Evolutionary conservation across 2,329 filamentous ascomycete species (phyloP), one percentile per base, ranked within the genome.

Genomic region (Diaporthe nobilis): DNA sequence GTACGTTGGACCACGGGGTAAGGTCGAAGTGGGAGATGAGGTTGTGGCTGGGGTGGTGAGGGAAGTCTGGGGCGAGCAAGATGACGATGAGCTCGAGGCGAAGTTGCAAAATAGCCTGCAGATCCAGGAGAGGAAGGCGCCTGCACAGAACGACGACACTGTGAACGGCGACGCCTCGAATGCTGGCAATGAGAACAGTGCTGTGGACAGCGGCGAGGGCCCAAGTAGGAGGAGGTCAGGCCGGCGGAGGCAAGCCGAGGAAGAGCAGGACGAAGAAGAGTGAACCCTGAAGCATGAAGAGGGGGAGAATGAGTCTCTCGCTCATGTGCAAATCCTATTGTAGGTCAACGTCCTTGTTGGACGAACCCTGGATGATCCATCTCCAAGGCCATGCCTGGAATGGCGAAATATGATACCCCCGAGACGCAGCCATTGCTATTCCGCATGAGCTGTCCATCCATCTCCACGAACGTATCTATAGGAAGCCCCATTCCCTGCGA

Each of bases 1-100:
- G 89, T 90, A 94, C 74, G 90, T 98, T 20, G 97, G 97, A 0
- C 93, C 95, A 8, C 90, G 97, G 31, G 96, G 94, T 8, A 97
- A 94, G 84, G 88, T 96, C 10, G 97, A 98, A 84, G 90, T 98
- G 49, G 94, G 94, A 0, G 88, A 92, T n/a, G 89, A 92, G 68
- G 94, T 94, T 0, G 93, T 97, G 17, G 91, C 92, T 25, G 92
- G 91, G 0, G 84, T 98, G 77, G 91, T 95, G 5, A 85, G 91
- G 81, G 84, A 88, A 72, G 87, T 93, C 0, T 93, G 91, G 82
- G 90, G 88, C 1, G 85, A 86, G 60, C 55, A 67, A 39, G 58
- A 73, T 7, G 85, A 85, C 2, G 86, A 88, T 4, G 90, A 92
- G 78, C 81, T 93, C 71, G 89, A 92, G 77, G 88, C 85, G 81